A percentile compares a stretch with the other conserved stretches of the same genome.
Conservation (phyloP, 305 asterid species). For the Euphrasia arctica region DNA sequence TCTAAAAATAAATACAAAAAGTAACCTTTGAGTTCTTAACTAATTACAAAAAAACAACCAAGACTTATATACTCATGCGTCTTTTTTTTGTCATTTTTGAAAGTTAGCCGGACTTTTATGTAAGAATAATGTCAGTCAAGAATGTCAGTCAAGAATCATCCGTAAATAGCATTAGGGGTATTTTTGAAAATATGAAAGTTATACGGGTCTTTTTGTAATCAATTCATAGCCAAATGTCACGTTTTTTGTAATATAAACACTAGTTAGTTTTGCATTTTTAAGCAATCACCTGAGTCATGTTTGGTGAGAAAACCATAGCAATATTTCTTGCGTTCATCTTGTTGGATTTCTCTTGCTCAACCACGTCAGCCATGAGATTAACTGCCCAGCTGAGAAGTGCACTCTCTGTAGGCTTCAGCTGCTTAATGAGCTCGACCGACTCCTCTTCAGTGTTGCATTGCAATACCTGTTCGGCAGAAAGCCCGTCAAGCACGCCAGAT, state of each 20-base stretch:
- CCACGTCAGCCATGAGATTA: constrained; percentile 96
- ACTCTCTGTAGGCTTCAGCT: constrained; percentile 71
- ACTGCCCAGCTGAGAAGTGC: constrained; percentile 92
- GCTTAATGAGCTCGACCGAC: constrained; percentile 62
- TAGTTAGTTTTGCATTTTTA: not conserved
- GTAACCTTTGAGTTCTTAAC: too few relatives aligned
- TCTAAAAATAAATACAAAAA: too few relatives aligned
- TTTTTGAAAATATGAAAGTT: too few relatives aligned
- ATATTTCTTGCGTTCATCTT: constrained; percentile 94
- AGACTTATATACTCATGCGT: too few relatives aligned
- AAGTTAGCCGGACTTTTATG: too few relatives aligned
- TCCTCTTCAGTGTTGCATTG: constrained; percentile 79
- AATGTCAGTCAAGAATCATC: too few relatives aligned
- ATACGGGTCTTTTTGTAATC: not conserved
- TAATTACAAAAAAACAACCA: not conserved
- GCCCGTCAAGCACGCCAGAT: constrained; percentile 85
- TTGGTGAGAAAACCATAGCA: constrained; percentile 96
- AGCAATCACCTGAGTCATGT: constrained; percentile 80
- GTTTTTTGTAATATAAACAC: not conserved
- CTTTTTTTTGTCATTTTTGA: too few relatives aligned
- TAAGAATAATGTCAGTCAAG: too few relatives aligned
- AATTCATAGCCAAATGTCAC: not conserved
- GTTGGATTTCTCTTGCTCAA: constrained; percentile 81
- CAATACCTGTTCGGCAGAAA: constrained; percentile 80
- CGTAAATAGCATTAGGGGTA: too few relatives aligned